Base-by-base conservation (phyloP, 176 grass and related monocot genomes). In the Oryza glaberrima region DNA sequence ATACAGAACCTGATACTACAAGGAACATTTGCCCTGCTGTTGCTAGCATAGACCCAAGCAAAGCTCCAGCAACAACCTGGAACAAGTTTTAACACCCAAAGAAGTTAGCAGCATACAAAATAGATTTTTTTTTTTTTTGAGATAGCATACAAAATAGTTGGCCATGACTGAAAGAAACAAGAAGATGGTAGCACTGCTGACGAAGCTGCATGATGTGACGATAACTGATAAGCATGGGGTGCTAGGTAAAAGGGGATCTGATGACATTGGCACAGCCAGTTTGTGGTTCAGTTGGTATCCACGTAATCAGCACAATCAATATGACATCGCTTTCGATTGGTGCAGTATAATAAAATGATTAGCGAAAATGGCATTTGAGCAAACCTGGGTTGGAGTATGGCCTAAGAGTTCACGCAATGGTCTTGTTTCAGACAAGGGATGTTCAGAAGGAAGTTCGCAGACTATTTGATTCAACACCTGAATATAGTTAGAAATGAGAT, bases 391-490 rank as follows among this genome's bases (percentile, higher is more conserved):
- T 10, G 96, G 96, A 9, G 96, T 98, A 95, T 98, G 96, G 17
- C 96, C 96, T 77, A 98, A 85, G 77, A 95, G 96, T 87, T 98
- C 93, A 30, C 96, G 91, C 70, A 98, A 81, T 45, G 93, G 96
- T 82, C 93, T 98, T 75, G 83, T 76, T 49, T 94, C 93, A 40
- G 89, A 69, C 65, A 98, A 89, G 74, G 93, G 96, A 91, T 98
- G 96, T 69, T 94, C 93, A 75, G 88, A 78, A 54, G 96, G 96
- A 85, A 98, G 91, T 90, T 94, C 93, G 88, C 89, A 93, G 32
- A 98, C 93, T 92, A 98, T 94, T 86, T 95, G 93, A 76, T 98
- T 98, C 86, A 98, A 71, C 75, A 98, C 91, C 96, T 98, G 83
- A 60, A 88, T 15, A 66, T 54, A 13, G 14, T 17, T 86, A 10